Evolutionary conservation across 2,329 filamentous ascomycete species (phyloP), one percentile per base, ranked within the genome.

Genomic region (Calonectria montana): DNA sequence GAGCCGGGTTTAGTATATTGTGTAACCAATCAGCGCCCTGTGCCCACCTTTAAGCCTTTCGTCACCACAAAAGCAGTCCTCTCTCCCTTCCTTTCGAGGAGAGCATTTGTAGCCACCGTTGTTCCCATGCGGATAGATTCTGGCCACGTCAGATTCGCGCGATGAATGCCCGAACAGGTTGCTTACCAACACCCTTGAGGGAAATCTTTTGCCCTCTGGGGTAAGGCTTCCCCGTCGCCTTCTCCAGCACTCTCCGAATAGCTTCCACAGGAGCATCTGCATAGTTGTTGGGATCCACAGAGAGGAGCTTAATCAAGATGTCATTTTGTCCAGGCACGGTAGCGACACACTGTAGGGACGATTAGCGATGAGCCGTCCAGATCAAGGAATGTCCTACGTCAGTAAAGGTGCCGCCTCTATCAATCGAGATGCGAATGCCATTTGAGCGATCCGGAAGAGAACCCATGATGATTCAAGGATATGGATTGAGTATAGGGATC

Each of bases 61-160:
- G 94, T 97, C 16, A 97, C 94, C 1, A 98, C 91, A 81, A 98
- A 88, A 13, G 94, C 95, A 79, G 96, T 95, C 76, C 90, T 91
- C 84, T 97, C 95, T 55, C 95, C 95, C 82, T 97, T 97, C 69
- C 95, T 88, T 83, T 98, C 95, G 2, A 98, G 87, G 67, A 98
- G 85, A 0, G 96, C 95, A 82, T 98, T 98, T 0, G 95, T 98
- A 8, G 95, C 95, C 10, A 98, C 95, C 0, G 95, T 98, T 2
- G 95, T 98, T 48, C 95, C 95, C 95, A 98, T 98, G 59, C 95
- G 92, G 82, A 98, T 97, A 71, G 93, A 95, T 77, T 96, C 94
- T 70, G 77, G 97, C 96, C 79, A 91, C 85, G 23, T 91, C 90
- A 1, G 94, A 97, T 97, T 94, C 7, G 8, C 12, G 0, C 1